These are phyloP conservation scores for Sporothrix schenckii DNA, from an alignment of 2,329 filamentous ascomycete genomes.

Conservation along the genomic window DNA sequence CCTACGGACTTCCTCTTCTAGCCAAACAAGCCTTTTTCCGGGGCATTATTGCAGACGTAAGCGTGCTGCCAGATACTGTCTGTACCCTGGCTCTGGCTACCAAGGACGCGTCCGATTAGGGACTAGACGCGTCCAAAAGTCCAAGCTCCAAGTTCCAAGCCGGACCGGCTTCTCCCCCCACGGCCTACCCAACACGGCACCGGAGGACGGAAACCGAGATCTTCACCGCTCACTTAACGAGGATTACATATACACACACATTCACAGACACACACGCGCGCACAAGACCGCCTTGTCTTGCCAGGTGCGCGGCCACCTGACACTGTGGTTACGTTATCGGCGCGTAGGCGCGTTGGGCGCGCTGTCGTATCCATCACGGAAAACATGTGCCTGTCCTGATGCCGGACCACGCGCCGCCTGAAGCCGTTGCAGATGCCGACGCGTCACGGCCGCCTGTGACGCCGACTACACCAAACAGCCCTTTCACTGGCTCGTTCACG, in stretches of 20 bases:
- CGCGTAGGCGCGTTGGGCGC: not conserved
- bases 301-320: conserved; percentile 7
- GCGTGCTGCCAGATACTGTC: not conserved
- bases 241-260: not conserved
- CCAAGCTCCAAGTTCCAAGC: conserved; percentile 10
- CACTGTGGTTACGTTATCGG: not conserved
- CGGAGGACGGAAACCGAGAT: conserved; percentile 22
- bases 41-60: not conserved
- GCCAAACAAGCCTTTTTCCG: not conserved
- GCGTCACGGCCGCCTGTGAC: not conserved
- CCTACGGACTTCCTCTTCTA: not conserved
- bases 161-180: conserved; percentile 16
- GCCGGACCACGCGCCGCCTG: conserved; percentile 30
- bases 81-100: not conserved
- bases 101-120: conserved; percentile 9
- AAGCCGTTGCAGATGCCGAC: conserved; percentile 8
- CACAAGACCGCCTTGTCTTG: not conserved
- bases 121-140: conserved; percentile 23
- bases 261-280: not conserved
- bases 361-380: not conserved
- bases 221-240: not conserved
- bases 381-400: conserved; percentile 31
- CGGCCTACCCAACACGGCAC: conserved; percentile 1
- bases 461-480: conserved; percentile 34
- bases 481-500: conserved; percentile 34